Evolutionary conservation across 148 eudicot species (phyloP), one percentile per base, ranked within the genome.

Genomic region (Rhododendron molle): DNA sequence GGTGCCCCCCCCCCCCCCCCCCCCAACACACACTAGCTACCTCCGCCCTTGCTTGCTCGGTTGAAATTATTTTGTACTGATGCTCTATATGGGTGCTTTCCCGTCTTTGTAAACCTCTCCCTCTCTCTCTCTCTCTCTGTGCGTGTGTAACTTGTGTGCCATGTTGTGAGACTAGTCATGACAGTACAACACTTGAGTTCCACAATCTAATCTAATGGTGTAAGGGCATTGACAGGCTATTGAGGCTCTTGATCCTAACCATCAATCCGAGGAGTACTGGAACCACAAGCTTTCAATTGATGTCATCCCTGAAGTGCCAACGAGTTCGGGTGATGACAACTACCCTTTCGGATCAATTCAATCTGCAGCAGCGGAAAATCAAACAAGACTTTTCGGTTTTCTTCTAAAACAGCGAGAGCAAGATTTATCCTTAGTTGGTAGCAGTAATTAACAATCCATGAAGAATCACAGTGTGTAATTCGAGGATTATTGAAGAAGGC

Each of bases 231-330:
- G 40, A 56, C 88, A 92, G 94, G 92, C 89, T 36, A 89, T 92
- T 73, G 94, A 92, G 85, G 90, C 89, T 28, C 92, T 90, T 73
- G 94, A 92, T 86, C 89, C 92, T 56, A 76, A 87, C 74, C 89
- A 87, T 71, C 85, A 79, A 32, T 90, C 91, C 85, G 7, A 46
- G 44, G 91, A 90, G 86, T 92, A 92, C 88, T 92, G 94, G 94
- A 84, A 79, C 30, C 84, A 87, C 87, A 89, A 88, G 83, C 43
- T 43, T 62, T 72, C 67, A 43, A 30, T 16, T 13, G 71, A 85
- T 76, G 21, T 10, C 50, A 32, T 47, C 58, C 83, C 58, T 4
- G 54, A 85, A 81, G 73, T 74, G 71, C 56, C 65, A 9, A 32
- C 0, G n/a, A 49, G 34, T 69, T 78, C 18, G 5, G 62, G 40